Evolutionary conservation across 2,329 filamentous ascomycete species (phyloP).

Genomic region (Berkeleyomyces basicola): DNA sequence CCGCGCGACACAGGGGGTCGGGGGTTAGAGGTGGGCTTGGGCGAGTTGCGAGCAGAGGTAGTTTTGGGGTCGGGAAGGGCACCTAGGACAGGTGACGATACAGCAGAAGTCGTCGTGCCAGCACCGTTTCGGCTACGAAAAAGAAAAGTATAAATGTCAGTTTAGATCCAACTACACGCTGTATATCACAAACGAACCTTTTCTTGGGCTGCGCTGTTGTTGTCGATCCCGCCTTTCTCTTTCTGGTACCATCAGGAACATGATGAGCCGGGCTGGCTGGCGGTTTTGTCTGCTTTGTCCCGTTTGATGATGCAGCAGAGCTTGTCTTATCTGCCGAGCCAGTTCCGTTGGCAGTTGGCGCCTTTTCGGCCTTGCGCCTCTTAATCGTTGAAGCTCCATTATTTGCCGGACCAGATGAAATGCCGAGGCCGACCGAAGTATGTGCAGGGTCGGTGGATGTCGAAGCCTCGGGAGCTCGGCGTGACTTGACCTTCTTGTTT

Average conservation of each 20-base stretch:
- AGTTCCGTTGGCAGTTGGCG: slow-evolving; percentile 1
- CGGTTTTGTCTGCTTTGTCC: slow-evolving; percentile 37
- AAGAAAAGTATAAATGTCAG: slow-evolving; percentile 4
- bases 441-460: slow-evolving; percentile 40
- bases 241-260: slow-evolving; percentile 53
- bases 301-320: slow-evolving; percentile 16
- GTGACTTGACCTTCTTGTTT: slow-evolving; percentile 42
- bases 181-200: slow-evolving; percentile 37
- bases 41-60: slow-evolving; percentile 18
- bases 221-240: slow-evolving; percentile 46
- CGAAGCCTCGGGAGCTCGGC: slow-evolving; percentile 7
- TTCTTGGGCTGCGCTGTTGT: slow-evolving; percentile 62
- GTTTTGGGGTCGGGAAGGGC: slow-evolving; percentile 46
- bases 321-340: slow-evolving; percentile 23
- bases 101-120: slow-evolving; percentile 47
- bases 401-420: slow-evolving; percentile 30
- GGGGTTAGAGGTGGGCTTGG: slow-evolving; percentile 23
- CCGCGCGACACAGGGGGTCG: slow-evolving; percentile 53
- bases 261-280: slow-evolving; percentile 52
- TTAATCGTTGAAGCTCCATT: slow-evolving; percentile 42
- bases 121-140: slow-evolving; percentile 21
- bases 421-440: slow-evolving; percentile 44
- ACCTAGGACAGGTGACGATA: slow-evolving; percentile 59
- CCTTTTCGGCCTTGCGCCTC: slow-evolving; percentile 65
- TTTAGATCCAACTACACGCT: not conserved